A percentile compares a stretch with the other conserved stretches of the same genome.
These are phyloP conservation scores for Cynara cardunculus DNA, from an alignment of 129 eudicot species.

Conservation along the genomic window DNA sequence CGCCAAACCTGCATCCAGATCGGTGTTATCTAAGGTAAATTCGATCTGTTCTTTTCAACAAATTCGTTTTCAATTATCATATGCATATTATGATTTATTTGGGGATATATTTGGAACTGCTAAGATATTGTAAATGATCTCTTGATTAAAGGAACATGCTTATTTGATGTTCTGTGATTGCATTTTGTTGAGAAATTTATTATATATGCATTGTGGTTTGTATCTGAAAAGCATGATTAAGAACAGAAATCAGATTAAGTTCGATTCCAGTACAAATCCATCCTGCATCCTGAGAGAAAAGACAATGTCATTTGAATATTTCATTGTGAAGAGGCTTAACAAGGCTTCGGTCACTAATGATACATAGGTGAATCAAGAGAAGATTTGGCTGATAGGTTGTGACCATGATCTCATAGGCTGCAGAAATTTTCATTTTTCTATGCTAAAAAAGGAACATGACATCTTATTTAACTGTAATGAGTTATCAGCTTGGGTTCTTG, in stretches of 20 bases:
- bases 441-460: neutral
- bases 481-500: neutral
- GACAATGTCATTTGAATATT: no score
- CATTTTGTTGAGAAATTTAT: neutral
- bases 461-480: neutral
- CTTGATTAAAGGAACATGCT: neutral
- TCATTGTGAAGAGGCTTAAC: no score
- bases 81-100: neutral
- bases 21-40: constrained; percentile 45
- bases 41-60: neutral
- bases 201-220: neutral
- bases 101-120: neutral
- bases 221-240: neutral
- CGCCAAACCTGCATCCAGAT: constrained; percentile 45
- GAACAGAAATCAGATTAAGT: neutral
- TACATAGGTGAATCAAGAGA: neutral
- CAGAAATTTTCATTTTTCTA: neutral
- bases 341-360: no score
- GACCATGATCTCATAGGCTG: neutral
- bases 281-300: no score
- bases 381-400: neutral
- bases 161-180: neutral
- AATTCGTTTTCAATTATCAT: neutral
- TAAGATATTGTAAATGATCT: neutral
- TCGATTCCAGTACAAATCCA: neutral